A percentile compares a stretch with the other conserved stretches of the same genome.
Conservation (phyloP, 2,329 filamentous ascomycete genomes). For the Stagonosporopsis cucurbitacearum region DNA sequence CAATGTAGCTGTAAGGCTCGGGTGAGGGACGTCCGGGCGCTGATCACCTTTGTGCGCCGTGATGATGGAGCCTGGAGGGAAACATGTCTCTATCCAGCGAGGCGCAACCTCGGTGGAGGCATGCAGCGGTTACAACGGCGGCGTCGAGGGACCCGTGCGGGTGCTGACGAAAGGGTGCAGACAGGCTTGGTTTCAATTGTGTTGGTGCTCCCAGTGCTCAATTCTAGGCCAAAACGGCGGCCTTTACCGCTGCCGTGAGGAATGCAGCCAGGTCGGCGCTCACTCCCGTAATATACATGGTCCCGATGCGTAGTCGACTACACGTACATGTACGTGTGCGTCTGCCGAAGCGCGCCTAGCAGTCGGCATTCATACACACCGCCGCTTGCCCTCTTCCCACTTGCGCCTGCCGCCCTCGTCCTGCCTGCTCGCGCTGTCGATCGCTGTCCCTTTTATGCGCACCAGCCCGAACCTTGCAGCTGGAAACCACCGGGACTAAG, state of each 20-base stretch:
- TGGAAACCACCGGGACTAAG: slow-evolving; percentile 5
- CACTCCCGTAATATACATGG: slow-evolving; percentile 6
- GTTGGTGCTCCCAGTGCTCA: slow-evolving; percentile 2
- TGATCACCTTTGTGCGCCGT: slow-evolving; percentile 9
- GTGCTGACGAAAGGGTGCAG: slow-evolving; percentile 4
- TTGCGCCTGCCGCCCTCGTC: slow-evolving; percentile 14
- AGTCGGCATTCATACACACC: slow-evolving; percentile 16
- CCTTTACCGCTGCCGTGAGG: slow-evolving; percentile 5
- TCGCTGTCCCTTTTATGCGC: slow-evolving; percentile 12
- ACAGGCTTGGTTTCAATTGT: slow-evolving; percentile 10
- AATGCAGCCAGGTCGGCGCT: slow-evolving; percentile 13
- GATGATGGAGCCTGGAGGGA: slow-evolving; percentile 6
- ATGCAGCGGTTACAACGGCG: slow-evolving; percentile 8
- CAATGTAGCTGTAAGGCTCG: background rate
- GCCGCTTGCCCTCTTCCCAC: slow-evolving; percentile 18
- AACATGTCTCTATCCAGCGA: slow-evolving; percentile 6
- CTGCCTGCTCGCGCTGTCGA: slow-evolving; percentile 14
- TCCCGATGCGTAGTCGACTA: slow-evolving; percentile 12
- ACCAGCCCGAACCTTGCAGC: slow-evolving; percentile 4
- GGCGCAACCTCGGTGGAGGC: slow-evolving; percentile 15
- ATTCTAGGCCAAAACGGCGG: slow-evolving; percentile 9
- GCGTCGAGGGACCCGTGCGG: background rate
- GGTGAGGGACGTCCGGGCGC: slow-evolving; percentile 8
- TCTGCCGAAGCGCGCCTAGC: slow-evolving; percentile 20
- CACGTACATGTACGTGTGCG: slow-evolving; percentile 18